phyloP scores from a whole-genome alignment of 345 rosid genomes.

The Arabis hirsuta region DNA sequence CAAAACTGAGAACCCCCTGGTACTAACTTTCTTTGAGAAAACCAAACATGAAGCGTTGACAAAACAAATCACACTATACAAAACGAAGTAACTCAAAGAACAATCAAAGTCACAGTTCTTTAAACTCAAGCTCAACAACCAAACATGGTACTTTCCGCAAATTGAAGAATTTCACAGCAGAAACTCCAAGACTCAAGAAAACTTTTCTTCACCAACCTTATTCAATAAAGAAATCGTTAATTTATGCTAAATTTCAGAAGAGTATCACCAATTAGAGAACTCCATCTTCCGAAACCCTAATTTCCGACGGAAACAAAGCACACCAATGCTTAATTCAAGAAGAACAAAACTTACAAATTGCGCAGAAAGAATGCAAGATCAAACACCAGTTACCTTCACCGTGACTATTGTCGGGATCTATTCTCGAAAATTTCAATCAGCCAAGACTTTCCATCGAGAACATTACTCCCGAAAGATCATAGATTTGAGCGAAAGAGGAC shows the following conservation, averaged over 20 bases:
- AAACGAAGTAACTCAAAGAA: neutral
- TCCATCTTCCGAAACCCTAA: slow-evolving; percentile 35
- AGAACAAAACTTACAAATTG: slow-evolving; percentile 30
- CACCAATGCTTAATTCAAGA: slow-evolving; percentile 29
- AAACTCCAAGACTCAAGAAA: neutral
- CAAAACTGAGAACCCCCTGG: neutral
- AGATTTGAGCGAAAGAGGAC: slow-evolving; percentile 36
- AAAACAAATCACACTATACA: slow-evolving; percentile 1
- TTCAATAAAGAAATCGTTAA: slow-evolving; percentile 4
- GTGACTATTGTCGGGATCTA: slow-evolving; percentile 24
- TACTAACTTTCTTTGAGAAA: slow-evolving; percentile 6
- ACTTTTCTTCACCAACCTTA: neutral
- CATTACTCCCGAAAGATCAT: slow-evolving; percentile 26
- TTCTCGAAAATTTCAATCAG: slow-evolving; percentile 5
- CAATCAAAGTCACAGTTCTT: slow-evolving; percentile 5
- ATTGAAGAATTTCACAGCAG: slow-evolving; percentile 4
- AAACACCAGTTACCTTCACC: slow-evolving; percentile 19
- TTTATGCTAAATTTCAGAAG: slow-evolving; percentile 3
- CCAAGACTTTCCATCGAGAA: slow-evolving; percentile 24
- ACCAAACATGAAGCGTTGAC: neutral
- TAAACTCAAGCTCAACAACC: slow-evolving; percentile 17
- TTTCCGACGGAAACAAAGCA: slow-evolving; percentile 2
- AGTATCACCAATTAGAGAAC: neutral
- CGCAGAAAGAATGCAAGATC: slow-evolving; percentile 9
- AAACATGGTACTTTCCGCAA: slow-evolving; percentile 1